Evolutionary conservation across 1,139 yeast genomes (phyloP).

Genomic region (Trichomonascaceae sp.): DNA sequence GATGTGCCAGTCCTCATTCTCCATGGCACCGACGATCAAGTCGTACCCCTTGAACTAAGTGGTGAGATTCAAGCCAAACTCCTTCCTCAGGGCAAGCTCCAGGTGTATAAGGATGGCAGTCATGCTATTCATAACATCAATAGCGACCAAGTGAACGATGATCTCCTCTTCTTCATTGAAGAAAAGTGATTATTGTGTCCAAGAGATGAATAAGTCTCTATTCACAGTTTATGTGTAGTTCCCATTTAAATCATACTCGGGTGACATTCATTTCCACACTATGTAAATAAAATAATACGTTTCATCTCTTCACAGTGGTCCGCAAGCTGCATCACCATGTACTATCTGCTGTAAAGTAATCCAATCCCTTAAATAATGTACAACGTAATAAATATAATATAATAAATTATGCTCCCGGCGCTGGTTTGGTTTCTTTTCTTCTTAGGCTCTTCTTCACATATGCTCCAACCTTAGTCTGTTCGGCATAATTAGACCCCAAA

Average conservation of each 20-base stretch:
- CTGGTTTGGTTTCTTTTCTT: not conserved
- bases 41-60: conserved; percentile 13
- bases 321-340: too few relatives aligned
- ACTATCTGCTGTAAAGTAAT: not conserved
- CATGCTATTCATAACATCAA: conserved; percentile 15
- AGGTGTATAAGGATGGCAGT: conserved; percentile 12
- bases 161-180: conserved; percentile 11
- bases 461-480: conserved; percentile 46
- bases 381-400: conserved; percentile 1
- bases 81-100: conserved; percentile 9
- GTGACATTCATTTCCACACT: not conserved
- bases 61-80: conserved; percentile 9
- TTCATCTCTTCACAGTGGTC: too few relatives aligned
- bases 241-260: not conserved
- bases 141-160: conserved; percentile 11
- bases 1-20: conserved; percentile 13
- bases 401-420: not conserved
- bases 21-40: conserved; percentile 18
- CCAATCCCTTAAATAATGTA: not conserved
- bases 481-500: conserved; percentile 44
- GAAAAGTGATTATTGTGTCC: not conserved
- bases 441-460: conserved; percentile 56
- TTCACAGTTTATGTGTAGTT: too few relatives aligned
- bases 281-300: too few relatives aligned
- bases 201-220: not conserved